Evolutionary conservation across 139 green algal species (phyloP), one percentile per base, ranked within the genome.

Genomic region (Tetratostichococcus sp.): DNA sequence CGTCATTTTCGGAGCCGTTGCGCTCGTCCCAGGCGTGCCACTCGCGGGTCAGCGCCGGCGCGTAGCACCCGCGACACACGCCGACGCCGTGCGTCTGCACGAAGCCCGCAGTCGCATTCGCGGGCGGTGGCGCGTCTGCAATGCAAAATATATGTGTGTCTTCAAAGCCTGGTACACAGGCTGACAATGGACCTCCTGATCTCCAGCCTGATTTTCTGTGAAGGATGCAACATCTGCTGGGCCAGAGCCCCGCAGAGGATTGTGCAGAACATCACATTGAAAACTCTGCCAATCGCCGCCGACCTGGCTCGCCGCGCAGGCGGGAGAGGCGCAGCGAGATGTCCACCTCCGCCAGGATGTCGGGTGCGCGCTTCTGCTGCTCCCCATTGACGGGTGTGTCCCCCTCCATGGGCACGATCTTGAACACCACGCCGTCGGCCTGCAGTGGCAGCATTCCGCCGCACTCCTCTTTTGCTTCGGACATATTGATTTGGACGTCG

Each of bases 371-470:
- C 83, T 93, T 94, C 77, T 97, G 91, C 0, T 72, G 35, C 32
- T 87, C 88, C 6, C 89, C 92, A 71, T 97, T 97, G 65, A 97
- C 86, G 30, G 87, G 67, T 66, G 78, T 67, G 4, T 73, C 62
- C 19, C 94, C 94, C 71, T 95, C 95, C 75, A 99, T 93, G n/a
- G 95, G 95, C 39, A 99, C 87, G 35, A 99, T 88, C 72, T 76
- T 76, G 71, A 93, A 76, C 66, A 94, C 85, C 2, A 79, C 68
- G 50, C 50, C 50, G 11, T 62, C 50, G 11, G 50, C 50, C 50
- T 62, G 50, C 8, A 14, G 39, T 22, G 8, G 39, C 14, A 50
- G 39, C 39, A 8, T 50, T 14, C 39, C 8, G 39, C 39, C 8
- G 8, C 39, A 14, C 72, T 69, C 34, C 71, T 16, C 79, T 66